Evolutionary conservation across 1,284 basidiomycete species (phyloP).

Genomic region (Hymenochaete sp.): DNA sequence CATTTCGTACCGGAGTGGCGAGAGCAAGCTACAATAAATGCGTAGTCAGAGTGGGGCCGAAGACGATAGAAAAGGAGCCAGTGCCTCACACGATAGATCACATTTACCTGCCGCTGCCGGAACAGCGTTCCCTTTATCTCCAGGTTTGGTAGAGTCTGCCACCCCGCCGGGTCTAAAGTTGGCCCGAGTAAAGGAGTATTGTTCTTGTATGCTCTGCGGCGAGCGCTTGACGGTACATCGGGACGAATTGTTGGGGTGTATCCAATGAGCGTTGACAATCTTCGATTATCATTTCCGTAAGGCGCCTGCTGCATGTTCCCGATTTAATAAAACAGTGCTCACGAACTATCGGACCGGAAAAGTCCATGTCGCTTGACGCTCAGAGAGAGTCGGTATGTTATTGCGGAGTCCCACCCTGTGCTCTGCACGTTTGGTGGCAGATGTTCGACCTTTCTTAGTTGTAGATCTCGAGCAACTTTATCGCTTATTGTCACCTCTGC

Average conservation of each 20-base stretch:
- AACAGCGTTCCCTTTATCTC: constrained; percentile 9
- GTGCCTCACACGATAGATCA: constrained; percentile 6
- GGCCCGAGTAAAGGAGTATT: constrained; percentile 11
- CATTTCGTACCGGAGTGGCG: constrained; percentile 11
- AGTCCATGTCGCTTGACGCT: constrained; percentile 11
- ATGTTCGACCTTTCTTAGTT: constrained; percentile 5
- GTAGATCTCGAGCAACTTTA: constrained; percentile 8
- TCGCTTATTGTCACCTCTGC: constrained; percentile 1
- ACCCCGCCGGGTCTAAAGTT: constrained; percentile 10
- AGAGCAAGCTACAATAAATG: constrained; percentile 12
- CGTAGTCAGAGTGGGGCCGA: not conserved
- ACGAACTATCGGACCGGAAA: constrained; percentile 8
- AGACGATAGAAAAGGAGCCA: not conserved
- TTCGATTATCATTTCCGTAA: no score
- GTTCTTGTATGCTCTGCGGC: constrained; percentile 6
- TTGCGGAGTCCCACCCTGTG: constrained; percentile 3
- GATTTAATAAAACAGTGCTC: not conserved
- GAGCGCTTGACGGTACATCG: constrained; percentile 8
- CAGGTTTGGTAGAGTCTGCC: constrained; percentile 5
- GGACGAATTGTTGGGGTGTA: constrained; percentile 13
- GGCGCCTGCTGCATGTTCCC: not conserved
- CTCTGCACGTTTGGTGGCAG: constrained; percentile 11
- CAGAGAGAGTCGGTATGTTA: constrained; percentile 11
- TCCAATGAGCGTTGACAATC: constrained; percentile 12
- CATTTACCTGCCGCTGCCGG: constrained; percentile 10